Conservation (phyloP, 139 green algal species). For the Picochlorum sp. region DNA sequence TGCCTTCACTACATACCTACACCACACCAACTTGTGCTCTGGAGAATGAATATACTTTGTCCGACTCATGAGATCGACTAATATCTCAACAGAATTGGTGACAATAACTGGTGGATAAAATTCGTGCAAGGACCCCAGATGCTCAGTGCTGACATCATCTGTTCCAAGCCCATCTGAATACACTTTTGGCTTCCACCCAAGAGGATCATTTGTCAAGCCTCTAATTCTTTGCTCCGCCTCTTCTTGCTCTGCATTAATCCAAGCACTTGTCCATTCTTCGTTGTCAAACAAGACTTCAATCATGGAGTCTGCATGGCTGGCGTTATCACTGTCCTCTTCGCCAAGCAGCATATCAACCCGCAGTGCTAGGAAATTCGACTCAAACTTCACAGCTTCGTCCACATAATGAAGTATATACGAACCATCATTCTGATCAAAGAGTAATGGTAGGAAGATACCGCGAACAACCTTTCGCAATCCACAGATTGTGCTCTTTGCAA, state of each 20-base stretch:
- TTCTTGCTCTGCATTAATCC: slow-evolving; percentile 33
- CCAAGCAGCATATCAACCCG: slow-evolving; percentile 6
- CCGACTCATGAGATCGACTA: slow-evolving; percentile 8
- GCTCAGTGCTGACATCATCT: neutral
- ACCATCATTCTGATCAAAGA: slow-evolving; percentile 13
- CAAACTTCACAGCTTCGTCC: slow-evolving; percentile 33
- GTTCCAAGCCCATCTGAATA: too few relatives aligned
- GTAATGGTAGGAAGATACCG: slow-evolving; percentile 29
- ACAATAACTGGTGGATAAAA: slow-evolving; percentile 7
- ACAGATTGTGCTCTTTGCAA: slow-evolving; percentile 25
- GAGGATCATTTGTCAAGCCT: slow-evolving; percentile 9
- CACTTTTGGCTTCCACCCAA: slow-evolving; percentile 30
- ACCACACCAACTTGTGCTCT: neutral
- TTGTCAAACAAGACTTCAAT: slow-evolving; percentile 24
- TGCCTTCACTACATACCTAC: neutral
- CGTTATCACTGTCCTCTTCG: neutral
- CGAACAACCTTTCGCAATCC: slow-evolving; percentile 14
- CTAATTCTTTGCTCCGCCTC: slow-evolving; percentile 29
- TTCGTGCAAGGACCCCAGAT: neutral
- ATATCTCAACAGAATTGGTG: neutral
- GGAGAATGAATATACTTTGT: slow-evolving; percentile 7
- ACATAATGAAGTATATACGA: slow-evolving; percentile 36
- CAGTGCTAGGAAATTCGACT: slow-evolving; percentile 17
- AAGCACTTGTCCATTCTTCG: slow-evolving; percentile 21
- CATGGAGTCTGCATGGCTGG: slow-evolving; percentile 4